Base-by-base conservation (phyloP, 2,329 filamentous ascomycete genomes). In the Rhexocercosporidium sp. region DNA sequence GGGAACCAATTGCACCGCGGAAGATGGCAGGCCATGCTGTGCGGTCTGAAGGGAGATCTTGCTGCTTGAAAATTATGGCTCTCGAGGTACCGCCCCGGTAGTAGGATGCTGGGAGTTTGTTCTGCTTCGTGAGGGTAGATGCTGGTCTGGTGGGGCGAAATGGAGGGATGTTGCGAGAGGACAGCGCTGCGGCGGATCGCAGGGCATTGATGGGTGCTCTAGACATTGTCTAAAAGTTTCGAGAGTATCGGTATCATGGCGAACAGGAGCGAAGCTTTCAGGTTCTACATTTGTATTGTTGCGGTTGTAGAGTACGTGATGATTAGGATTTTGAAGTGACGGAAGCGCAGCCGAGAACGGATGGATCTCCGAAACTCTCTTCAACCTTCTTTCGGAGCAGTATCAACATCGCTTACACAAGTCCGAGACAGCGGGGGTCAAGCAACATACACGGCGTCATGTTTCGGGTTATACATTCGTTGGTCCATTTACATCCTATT, bases 71-170 rank as follows among this genome's bases (percentile, higher is more conserved):
- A 71, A 92, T 83, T 37, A 92, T 81, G 16, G 87, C 90, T 67
- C 89, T 86, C 18, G 89, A 91, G n/a, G 89, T 92, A 29, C 90
- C 90, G 61, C 89, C 89, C 56, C 90, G 86, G 75, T 89, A 90
- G 77, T 89, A 90, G 51, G 86, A 81, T 9, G 87, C 87, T 16
- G 81, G 81, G 12, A 85, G 78, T 60, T 65, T 73, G 74, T 71
- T 76, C 67, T 74, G 72, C 54, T 69, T 70, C 6, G 16, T 39
- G 59, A 31, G 59, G 1, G 59, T 62, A 34, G 59, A 62, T 11
- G 44, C n/a, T 9, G 1, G 59, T 37, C 44, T 49, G 46, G 44
- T n/a, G 27, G 59, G 11, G 46, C 39, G 3, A 18, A 8, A n/a
- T 25, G 12, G 27, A 25, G 44, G 27, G 25, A 20, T 37, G 14